Percentiles rank a stretch among this genome's conserved stretches.
Conservation (phyloP, 2,329 filamentous ascomycete species). For the Dothideomycetes sp. region DNA sequence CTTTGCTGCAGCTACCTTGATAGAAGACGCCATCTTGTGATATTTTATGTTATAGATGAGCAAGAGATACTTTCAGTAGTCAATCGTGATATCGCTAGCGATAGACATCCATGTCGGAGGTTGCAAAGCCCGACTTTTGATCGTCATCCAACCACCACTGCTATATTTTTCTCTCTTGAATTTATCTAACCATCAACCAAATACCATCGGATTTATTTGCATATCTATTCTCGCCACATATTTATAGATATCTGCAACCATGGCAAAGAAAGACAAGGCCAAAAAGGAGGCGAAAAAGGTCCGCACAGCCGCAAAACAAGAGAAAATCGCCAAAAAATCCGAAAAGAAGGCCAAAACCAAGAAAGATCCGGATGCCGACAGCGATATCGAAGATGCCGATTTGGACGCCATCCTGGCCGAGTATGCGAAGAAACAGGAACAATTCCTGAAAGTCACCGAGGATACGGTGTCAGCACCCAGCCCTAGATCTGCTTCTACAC, state of each 20-base stretch:
- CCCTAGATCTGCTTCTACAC: constrained; percentile 67
- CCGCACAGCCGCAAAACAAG: constrained; percentile 40
- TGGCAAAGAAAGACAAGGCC: constrained; percentile 41
- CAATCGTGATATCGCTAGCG: too few species aligned
- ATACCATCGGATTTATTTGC: too few species aligned
- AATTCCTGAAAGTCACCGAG: constrained; percentile 90
- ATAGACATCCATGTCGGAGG: too few species aligned
- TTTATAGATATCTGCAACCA: background rate
- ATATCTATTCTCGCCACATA: too few species aligned
- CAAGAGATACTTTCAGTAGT: too few species aligned
- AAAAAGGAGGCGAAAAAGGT: constrained; percentile 41
- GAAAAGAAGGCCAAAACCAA: constrained; percentile 82
- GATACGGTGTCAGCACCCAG: constrained; percentile 61
- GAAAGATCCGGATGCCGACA: constrained; percentile 61
- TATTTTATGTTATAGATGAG: background rate
- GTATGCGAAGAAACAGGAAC: constrained; percentile 83
- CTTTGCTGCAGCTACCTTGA: constrained; percentile 33
- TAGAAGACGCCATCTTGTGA: constrained; percentile 12
- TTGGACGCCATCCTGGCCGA: constrained; percentile 88
- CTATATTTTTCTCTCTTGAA: too few species aligned
- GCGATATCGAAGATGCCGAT: constrained; percentile 86
- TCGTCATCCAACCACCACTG: too few species aligned
- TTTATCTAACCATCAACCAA: too few species aligned
- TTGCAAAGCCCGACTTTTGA: too few species aligned
- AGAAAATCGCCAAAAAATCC: constrained; percentile 60